Conservation (phyloP, 1,284 basidiomycete species). For the Crucibulum parvulum region DNA sequence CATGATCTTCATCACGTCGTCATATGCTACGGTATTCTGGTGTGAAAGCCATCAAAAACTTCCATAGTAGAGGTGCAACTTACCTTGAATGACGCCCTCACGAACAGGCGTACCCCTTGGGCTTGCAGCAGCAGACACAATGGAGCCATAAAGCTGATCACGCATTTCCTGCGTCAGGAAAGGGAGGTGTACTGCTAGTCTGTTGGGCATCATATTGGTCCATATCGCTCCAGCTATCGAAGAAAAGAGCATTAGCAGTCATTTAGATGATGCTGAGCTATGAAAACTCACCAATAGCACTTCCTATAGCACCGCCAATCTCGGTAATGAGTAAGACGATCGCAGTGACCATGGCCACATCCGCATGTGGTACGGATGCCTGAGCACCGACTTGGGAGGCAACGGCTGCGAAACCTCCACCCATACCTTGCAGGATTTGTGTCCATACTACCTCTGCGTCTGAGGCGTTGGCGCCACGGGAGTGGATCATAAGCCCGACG, state of each 20-base stretch:
- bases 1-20: constrained; percentile 61
- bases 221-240: constrained; percentile 62
- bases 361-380: constrained; percentile 76
- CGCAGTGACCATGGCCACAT: constrained; percentile 85
- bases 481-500: constrained; percentile 77
- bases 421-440: constrained; percentile 80
- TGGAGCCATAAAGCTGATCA: constrained; percentile 55
- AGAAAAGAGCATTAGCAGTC: background rate
- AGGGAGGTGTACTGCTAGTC: constrained; percentile 61
- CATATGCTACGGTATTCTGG: constrained; percentile 45
- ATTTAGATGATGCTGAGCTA: too few species aligned
- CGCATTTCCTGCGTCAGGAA: constrained; percentile 42
- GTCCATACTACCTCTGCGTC: constrained; percentile 71
- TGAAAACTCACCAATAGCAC: too few species aligned
- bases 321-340: constrained; percentile 39
- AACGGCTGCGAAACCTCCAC: constrained; percentile 80
- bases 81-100: constrained; percentile 61
- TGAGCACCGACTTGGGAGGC: constrained; percentile 81
- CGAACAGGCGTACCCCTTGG: constrained; percentile 60
- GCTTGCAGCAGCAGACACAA: constrained; percentile 51
- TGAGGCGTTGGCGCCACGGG: constrained; percentile 66
- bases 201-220: constrained; percentile 63
- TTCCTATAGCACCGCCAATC: too few species aligned
- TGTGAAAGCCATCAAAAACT: background rate
- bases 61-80: constrained; percentile 12